Percentiles rank a stretch among this genome's conserved stretches.
phyloP scores from a whole-genome alignment of 257 asterid species.

The Prunella vulgaris region DNA sequence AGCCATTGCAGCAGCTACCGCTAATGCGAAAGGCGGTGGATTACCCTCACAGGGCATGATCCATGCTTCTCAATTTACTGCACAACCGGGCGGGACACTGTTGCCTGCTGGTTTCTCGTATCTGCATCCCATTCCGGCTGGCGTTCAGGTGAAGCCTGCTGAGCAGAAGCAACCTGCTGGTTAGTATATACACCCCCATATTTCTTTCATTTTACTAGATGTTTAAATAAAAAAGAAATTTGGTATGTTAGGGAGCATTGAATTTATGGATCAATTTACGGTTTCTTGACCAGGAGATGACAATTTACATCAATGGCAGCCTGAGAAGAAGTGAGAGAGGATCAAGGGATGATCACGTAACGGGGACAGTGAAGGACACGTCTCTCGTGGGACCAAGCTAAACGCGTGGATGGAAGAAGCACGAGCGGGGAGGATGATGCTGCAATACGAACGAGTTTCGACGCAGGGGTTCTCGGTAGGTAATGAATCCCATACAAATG shows the following conservation, averaged over 20 bases:
- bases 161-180: conserved; percentile 93
- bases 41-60: conserved; percentile 47
- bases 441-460: neutral
- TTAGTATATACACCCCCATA: conserved; percentile 26
- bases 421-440: conserved; percentile 11
- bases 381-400: conserved; percentile 11
- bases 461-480: conserved; percentile 21
- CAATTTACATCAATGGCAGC: conserved; percentile 85
- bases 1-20: conserved; percentile 78
- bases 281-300: conserved; percentile 74
- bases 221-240: neutral
- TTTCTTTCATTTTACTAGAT: neutral
- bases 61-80: conserved; percentile 54
- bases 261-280: conserved; percentile 28
- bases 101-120: conserved; percentile 67
- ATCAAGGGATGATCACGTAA: neutral
- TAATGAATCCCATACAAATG: conserved; percentile 8
- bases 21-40: conserved; percentile 58
- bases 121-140: conserved; percentile 62
- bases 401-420: conserved; percentile 18
- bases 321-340: conserved; percentile 80
- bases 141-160: conserved; percentile 64
- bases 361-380: neutral
- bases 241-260: conserved; percentile 1
- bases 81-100: conserved; percentile 46